Conservation (phyloP, 305 asterid genomes). For the Lippia alba region DNA sequence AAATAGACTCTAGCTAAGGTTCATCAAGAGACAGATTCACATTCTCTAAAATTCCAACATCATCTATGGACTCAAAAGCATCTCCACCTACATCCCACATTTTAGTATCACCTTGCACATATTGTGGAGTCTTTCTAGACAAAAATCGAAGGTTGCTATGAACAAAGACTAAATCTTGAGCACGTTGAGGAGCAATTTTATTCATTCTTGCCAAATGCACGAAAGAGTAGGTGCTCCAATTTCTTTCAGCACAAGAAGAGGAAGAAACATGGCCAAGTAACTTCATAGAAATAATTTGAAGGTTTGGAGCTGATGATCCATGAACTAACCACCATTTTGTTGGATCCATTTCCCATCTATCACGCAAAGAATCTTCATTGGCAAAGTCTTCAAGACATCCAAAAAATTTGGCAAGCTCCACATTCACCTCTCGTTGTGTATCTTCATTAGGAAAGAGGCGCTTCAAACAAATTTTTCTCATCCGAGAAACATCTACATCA, state of each 20-base stretch:
- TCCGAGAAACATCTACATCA: not conserved
- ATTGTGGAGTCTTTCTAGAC: not conserved
- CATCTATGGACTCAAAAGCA: not conserved
- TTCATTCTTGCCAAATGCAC: not conserved
- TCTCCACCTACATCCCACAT: constrained; percentile 19
- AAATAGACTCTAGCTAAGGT: not conserved
- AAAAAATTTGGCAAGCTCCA: not conserved
- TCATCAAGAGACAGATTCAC: not conserved
- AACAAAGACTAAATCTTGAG: not conserved
- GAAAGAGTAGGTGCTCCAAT: not conserved
- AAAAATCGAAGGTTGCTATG: not conserved
- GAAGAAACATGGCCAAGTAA: no score
- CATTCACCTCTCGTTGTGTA: not conserved
- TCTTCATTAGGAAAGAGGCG: constrained; percentile 8
- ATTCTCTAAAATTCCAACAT: not conserved
- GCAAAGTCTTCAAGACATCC: constrained; percentile 4
- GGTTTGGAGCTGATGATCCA: no score
- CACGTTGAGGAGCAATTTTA: not conserved
- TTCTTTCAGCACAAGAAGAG: no score
- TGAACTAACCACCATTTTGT: no score
- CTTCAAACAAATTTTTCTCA: not conserved
- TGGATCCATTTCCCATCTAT: no score
- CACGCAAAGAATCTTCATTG: not conserved
- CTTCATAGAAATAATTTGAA: no score
- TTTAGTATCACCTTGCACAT: not conserved